These are phyloP conservation scores for Colletotrichum nymphaeae DNA, from an alignment of 2,329 filamentous ascomycete species.

Conservation along the genomic window DNA sequence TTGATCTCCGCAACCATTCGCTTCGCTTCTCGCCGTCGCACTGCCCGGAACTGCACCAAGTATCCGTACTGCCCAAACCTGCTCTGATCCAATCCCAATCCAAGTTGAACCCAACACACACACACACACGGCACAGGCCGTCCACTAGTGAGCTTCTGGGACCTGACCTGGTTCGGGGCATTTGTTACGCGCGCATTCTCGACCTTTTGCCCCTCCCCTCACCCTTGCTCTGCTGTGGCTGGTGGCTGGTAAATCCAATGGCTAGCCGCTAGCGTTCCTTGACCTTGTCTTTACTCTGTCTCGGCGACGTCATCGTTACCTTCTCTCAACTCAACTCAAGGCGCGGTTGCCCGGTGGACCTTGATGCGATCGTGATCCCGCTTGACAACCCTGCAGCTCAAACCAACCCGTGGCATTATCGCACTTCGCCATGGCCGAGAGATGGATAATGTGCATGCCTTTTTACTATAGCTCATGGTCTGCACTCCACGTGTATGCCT, in stretches of 20 bases:
- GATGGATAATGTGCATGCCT: neutral
- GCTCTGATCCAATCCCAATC: neutral
- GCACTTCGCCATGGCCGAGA: neutral
- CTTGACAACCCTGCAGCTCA: neutral
- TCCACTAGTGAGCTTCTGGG: slow-evolving; percentile 7
- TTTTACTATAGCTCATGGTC: neutral
- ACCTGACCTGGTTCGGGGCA: neutral
- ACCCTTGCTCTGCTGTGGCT: neutral
- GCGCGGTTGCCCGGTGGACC: slow-evolving; percentile 9
- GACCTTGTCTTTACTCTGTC: too few relatives aligned
- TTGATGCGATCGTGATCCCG: neutral
- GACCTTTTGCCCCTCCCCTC: too few relatives aligned
- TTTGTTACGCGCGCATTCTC: neutral
- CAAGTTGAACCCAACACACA: slow-evolving; percentile 8
- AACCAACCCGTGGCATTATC: neutral
- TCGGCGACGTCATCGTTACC: neutral
- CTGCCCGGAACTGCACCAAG: neutral
- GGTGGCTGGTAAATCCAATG: neutral
- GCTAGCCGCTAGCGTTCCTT: neutral
- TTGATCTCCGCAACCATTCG: slow-evolving; percentile 8
- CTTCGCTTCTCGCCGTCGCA: neutral
- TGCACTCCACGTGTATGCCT: neutral
- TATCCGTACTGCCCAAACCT: neutral
- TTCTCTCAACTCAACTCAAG: too few relatives aligned
- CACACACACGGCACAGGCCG: slow-evolving; percentile 22